Base-by-base conservation (phyloP, 2,329 filamentous ascomycete species). In the Leptographium galeiforme region DNA sequence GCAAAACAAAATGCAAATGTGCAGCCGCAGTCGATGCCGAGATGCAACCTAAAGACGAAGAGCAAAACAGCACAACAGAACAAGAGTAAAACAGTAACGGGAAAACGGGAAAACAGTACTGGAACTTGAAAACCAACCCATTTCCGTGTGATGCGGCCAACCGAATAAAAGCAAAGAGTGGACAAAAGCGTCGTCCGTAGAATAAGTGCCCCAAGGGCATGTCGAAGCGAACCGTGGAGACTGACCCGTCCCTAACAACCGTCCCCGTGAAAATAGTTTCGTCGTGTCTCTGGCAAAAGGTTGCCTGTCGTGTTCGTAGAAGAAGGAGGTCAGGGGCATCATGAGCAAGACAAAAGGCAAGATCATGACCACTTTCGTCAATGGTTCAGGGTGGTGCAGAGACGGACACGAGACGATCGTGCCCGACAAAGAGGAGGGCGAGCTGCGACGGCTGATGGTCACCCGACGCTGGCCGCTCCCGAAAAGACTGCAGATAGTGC, bases 401-500 rank as follows among this genome's bases (percentile, higher is more conserved):
- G 44, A 64, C 67, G 54, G 68, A 68, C 61, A 67, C 64, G 57
- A 67, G 63, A 55, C 67, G 67, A 60, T 70, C 66, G 56, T 75
- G 67, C 58, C 70, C 69, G 56, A 71, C 69, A 54, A 78, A 68
- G 59, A 77, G 68, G 57, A 71, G 66, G 46, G 74, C 72, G 54
- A 78, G 69, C 61, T 69, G 68, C 40, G 74, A 78, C 25, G 73
- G 73, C 55, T 66, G 67, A 57, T 64, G 67, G 56, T 62, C 60
- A 36, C 62, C 60, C 25, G 66, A 66, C 30, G 61, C 53, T 40
- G 67, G 60, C 60, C 63, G 66, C 55, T 61, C 59, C 58, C 67
- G 64, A 60, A 73, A 71, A 8, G 74, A 74, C 64, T 71, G 74
- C 56, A 78, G 70, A 59, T 75, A 76, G 41, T 61, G 61, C 57